These are phyloP conservation scores for Podila verticillata DNA, from an alignment of 192 early-diverging fungal genomes.

Conservation along the genomic window DNA sequence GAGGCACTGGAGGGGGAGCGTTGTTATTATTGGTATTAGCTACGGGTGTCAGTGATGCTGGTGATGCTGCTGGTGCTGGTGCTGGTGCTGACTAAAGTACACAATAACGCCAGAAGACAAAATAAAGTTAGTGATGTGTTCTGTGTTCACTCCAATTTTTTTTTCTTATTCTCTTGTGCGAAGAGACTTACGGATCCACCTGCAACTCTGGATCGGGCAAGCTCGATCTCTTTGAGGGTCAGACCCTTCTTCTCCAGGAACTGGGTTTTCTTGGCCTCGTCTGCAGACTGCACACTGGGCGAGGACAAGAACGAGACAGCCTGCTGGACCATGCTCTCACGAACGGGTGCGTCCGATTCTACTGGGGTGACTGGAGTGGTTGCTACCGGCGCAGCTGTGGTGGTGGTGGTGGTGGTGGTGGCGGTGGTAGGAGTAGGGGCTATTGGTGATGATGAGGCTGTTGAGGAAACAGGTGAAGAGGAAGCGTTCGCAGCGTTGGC, in stretches of 20 bases:
- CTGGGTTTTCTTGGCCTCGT: conserved; percentile 76
- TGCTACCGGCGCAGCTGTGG: not conserved
- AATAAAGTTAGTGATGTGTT: too few species aligned
- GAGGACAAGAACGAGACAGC: conserved; percentile 81
- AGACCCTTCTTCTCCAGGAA: conserved; percentile 85
- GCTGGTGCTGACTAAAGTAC: too few species aligned
- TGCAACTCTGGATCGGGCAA: conserved; percentile 57
- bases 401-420: conserved; percentile 6
- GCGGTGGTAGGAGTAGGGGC: not conserved
- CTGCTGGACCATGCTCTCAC: conserved; percentile 62
- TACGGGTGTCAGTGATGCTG: not conserved
- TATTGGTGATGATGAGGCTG: not conserved
- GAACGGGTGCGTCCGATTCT: conserved; percentile 43
- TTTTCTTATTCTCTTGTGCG: too few species aligned
- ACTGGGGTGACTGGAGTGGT: not conserved
- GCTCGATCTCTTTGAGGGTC: conserved; percentile 74
- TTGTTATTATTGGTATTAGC: not conserved
- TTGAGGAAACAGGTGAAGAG: not conserved
- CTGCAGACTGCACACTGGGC: conserved; percentile 78
- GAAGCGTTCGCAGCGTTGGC: conserved; percentile 20
- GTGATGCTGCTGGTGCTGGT: conserved; percentile 3
- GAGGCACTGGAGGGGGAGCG: conserved; percentile 38
- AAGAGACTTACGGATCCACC: not conserved
- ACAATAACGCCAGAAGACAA: too few species aligned
- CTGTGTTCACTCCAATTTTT: too few species aligned